Percentiles rank a stretch among this genome's conserved stretches.
phyloP scores from a whole-genome alignment of 192 early-diverging fungal species.

The Coemansia aciculifera region DNA sequence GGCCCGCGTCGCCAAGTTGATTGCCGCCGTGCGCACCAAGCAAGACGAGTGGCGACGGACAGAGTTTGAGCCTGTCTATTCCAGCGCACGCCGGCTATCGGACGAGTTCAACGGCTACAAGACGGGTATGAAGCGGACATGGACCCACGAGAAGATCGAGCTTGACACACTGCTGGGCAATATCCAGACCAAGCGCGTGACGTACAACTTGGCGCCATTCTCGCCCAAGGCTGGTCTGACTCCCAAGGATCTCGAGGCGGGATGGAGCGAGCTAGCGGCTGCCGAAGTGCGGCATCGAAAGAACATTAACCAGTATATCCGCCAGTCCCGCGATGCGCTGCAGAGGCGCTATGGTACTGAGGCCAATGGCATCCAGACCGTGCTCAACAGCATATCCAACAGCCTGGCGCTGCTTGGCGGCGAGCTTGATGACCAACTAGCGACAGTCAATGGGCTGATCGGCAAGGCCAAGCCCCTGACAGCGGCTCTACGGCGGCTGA shows the following conservation, averaged over 20 bases:
- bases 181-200: constrained; percentile 95
- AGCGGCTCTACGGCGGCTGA: constrained; percentile 58
- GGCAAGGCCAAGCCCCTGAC: constrained; percentile 58
- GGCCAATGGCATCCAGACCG: constrained; percentile 77
- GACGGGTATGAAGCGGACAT: constrained; percentile 71
- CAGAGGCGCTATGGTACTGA: constrained; percentile 77
- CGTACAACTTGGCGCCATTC: constrained; percentile 88
- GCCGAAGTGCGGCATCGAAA: constrained; percentile 80
- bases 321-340: constrained; percentile 79
- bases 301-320: constrained; percentile 79
- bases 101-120: constrained; percentile 85
- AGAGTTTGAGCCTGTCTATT: constrained; percentile 67
- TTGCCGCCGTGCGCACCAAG: constrained; percentile 65
- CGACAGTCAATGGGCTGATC: constrained; percentile 62
- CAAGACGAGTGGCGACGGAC: constrained; percentile 69
- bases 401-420: constrained; percentile 72
- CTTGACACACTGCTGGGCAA: constrained; percentile 90
- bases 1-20: constrained; percentile 71
- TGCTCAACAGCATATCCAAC: constrained; percentile 69
- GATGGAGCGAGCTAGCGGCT: constrained; percentile 72
- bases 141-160: constrained; percentile 91
- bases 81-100: constrained; percentile 72
- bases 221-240: constrained; percentile 69
- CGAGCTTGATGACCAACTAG: constrained; percentile 71
- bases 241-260: constrained; percentile 70